Evolutionary conservation across 31 red algal species (phyloP).

Genomic region (Odonthalia washingtoniensis): DNA sequence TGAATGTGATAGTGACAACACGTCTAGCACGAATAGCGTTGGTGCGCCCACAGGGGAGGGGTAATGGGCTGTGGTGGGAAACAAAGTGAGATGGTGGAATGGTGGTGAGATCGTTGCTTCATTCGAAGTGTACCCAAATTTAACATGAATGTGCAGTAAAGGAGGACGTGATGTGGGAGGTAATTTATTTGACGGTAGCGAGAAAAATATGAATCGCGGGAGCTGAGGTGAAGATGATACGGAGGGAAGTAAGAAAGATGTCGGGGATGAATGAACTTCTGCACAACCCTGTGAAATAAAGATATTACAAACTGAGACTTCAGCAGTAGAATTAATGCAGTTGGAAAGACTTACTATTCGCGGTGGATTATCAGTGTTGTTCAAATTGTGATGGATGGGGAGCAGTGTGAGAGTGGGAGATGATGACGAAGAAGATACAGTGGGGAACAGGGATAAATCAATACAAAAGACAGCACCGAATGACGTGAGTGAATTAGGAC

Average conservation of each 20-base stretch:
- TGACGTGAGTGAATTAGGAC: not conserved
- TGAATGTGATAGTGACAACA: too few species aligned
- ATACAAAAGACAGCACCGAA: conserved; percentile 43
- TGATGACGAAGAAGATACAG: not conserved
- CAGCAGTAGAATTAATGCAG: not conserved
- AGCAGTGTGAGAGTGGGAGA: too few species aligned
- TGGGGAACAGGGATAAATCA: not conserved
- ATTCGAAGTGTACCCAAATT: not conserved
- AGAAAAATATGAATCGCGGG: not conserved
- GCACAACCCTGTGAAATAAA: not conserved
- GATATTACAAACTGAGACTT: not conserved
- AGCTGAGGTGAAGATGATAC: not conserved
- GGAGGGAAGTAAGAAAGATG: too few species aligned
- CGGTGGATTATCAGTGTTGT: not conserved
- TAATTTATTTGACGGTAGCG: not conserved
- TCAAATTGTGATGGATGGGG: not conserved
- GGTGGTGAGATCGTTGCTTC: not conserved
- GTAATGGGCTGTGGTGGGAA: conserved; percentile 27
- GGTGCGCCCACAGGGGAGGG: conserved; percentile 16
- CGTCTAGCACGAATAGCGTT: conserved; percentile 42
- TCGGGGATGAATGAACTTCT: not conserved
- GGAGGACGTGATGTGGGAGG: too few species aligned
- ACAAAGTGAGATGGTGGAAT: not conserved
- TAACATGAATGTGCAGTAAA: not conserved
- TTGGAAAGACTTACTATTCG: not conserved